These are phyloP conservation scores for Solanum hybrid DNA, from an alignment of 305 asterid species.

Conservation along the genomic window DNA sequence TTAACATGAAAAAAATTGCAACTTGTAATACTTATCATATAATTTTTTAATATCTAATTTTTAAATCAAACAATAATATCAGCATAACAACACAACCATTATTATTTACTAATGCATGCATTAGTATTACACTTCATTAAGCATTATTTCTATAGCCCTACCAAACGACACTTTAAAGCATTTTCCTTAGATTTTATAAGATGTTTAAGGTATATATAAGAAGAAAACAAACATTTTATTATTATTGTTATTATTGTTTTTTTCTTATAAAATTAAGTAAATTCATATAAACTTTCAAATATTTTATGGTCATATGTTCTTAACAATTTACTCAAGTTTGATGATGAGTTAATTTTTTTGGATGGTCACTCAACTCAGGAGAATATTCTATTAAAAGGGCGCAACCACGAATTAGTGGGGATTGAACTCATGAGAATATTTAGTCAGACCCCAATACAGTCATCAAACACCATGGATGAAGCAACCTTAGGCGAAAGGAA, in stretches of 20 bases:
- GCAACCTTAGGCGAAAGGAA: not conserved
- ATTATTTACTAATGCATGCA: too few species aligned
- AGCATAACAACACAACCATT: too few species aligned
- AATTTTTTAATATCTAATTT: not conserved
- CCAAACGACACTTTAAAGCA: too few species aligned
- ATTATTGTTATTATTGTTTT: too few species aligned
- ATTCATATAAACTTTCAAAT: too few species aligned
- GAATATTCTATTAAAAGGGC: too few species aligned
- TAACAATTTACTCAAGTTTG: not conserved
- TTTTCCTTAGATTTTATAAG: too few species aligned
- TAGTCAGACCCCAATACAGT: accelerated
- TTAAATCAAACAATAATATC: too few species aligned
- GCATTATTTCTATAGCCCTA: too few species aligned
- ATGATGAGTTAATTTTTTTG: not conserved
- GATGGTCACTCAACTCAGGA: not conserved
- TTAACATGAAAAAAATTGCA: not conserved
- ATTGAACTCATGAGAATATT: not conserved
- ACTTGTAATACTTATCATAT: not conserved
- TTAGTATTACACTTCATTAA: too few species aligned
- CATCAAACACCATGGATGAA: not conserved
- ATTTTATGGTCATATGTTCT: not conserved
- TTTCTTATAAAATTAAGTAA: not conserved
- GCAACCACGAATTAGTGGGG: not conserved
- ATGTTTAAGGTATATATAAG: not conserved
- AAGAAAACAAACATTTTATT: not conserved